phyloP scores from a whole-genome alignment of 495 filamentous ascomycete species.

The Aspergillus panamensis region DNA sequence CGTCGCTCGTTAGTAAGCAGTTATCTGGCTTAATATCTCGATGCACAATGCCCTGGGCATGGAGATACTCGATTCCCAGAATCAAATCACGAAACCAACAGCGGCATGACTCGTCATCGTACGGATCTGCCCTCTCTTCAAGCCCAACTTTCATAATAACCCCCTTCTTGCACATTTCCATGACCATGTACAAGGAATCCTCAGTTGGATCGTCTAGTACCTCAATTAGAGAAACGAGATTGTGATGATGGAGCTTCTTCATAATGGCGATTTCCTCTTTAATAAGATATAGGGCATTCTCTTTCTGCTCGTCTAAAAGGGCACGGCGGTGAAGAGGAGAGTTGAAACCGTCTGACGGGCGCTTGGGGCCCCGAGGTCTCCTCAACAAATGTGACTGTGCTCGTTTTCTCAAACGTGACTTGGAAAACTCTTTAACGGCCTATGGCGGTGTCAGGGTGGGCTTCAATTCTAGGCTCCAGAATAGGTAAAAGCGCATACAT shows the following conservation, averaged over 20 bases:
- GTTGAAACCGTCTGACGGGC: constrained; percentile 59
- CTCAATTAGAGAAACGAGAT: constrained; percentile 88
- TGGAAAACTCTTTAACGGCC: constrained; percentile 98
- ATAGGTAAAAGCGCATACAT: constrained; percentile 56
- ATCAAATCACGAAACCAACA: constrained; percentile 95
- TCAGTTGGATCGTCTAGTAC: constrained; percentile 94
- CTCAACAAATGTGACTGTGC: constrained; percentile 89
- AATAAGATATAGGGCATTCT: constrained; percentile 82
- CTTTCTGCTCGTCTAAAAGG: constrained; percentile 54
- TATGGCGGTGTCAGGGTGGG: constrained; percentile 28
- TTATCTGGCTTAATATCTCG: constrained; percentile 99
- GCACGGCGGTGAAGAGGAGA: constrained; percentile 56
- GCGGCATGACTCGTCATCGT: constrained; percentile 77
- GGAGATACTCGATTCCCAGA: constrained; percentile 92
- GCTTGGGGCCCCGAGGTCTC: constrained; percentile 53
- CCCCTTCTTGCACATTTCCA: constrained; percentile 98
- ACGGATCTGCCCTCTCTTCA: constrained; percentile 78
- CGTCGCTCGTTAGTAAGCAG: constrained; percentile 81
- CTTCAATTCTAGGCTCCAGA: background rate
- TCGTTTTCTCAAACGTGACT: constrained; percentile 84
- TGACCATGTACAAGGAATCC: constrained; percentile 95
- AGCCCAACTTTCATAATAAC: constrained; percentile 95
- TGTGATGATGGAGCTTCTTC: constrained; percentile 95
- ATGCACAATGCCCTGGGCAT: constrained; percentile 92
- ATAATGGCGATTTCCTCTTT: constrained; percentile 97